Evolutionary conservation across 805 yeast genomes (phyloP).

Genomic region (Pichia cephalocereana): DNA sequence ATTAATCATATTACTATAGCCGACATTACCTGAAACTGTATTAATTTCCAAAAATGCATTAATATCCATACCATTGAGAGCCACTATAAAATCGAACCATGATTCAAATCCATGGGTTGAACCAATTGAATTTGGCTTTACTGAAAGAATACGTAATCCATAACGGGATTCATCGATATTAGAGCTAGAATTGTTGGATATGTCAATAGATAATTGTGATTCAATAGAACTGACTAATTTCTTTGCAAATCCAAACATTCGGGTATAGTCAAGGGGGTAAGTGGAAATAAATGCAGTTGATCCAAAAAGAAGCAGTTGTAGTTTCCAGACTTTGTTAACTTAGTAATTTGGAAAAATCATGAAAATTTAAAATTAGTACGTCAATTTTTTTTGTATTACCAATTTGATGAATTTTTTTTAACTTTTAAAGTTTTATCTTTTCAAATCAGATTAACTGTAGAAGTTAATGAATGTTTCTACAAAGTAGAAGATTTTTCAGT

Average conservation of each 20-base stretch:
- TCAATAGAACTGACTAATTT: slow-evolving; percentile 50
- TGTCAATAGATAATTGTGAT: slow-evolving; percentile 19
- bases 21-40: slow-evolving; percentile 12
- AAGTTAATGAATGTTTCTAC: no score
- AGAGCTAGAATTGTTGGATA: slow-evolving; percentile 14
- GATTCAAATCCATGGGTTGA: slow-evolving; percentile 56
- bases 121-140: slow-evolving; percentile 38
- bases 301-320: no score
- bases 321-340: no score
- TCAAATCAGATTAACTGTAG: not conserved
- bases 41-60: slow-evolving; percentile 20
- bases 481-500: slow-evolving; percentile 1
- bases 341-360: no score
- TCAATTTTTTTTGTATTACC: no score
- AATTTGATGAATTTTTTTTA: no score
- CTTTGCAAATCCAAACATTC: slow-evolving; percentile 56
- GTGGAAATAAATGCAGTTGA: no score
- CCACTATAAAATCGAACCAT: slow-evolving; percentile 83
- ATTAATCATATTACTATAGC: slow-evolving; percentile 16
- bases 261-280: no score
- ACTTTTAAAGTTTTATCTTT: not conserved
- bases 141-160: slow-evolving; percentile 54
- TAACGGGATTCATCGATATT: slow-evolving; percentile 12
- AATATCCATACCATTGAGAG: slow-evolving; percentile 51
- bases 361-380: no score